A percentile compares a stretch with the other conserved stretches of the same genome.
Evolutionary conservation across 2,329 filamentous ascomycete genomes (phyloP).

Genomic region (Cercospora zeina): DNA sequence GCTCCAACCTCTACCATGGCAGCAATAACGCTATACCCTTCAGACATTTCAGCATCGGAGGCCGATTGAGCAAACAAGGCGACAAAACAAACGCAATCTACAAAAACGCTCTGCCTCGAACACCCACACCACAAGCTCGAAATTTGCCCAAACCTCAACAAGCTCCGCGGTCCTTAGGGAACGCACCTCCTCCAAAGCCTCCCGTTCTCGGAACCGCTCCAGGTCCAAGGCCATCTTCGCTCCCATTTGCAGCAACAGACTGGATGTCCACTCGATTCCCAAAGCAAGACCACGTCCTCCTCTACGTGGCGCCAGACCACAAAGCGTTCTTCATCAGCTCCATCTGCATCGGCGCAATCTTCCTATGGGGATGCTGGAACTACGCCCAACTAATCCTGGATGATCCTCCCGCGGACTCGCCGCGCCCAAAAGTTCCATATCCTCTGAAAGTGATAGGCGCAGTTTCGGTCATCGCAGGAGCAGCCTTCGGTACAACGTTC

Average conservation of each 20-base stretch:
- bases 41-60: conserved; percentile 16
- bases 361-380: conserved; percentile 26
- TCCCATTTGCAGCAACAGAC: conserved; percentile 10
- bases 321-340: conserved; percentile 29
- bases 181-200: neutral
- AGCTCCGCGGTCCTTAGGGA: neutral
- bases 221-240: neutral
- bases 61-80: conserved; percentile 12
- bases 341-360: conserved; percentile 23
- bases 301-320: conserved; percentile 34
- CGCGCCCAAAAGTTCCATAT: conserved; percentile 13
- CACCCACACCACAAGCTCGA: conserved; percentile 18
- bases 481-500: conserved; percentile 23
- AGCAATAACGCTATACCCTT: neutral
- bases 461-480: conserved; percentile 19
- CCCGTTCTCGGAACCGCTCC: neutral
- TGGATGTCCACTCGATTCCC: conserved; percentile 22
- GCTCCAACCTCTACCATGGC: neutral
- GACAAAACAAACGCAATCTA: conserved; percentile 16
- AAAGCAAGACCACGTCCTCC: conserved; percentile 24
- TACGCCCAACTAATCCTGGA: conserved; percentile 26
- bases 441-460: conserved; percentile 20
- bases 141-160: conserved; percentile 20
- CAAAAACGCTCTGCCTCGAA: conserved; percentile 22
- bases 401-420: conserved; percentile 18